Evolutionary conservation across 2,329 filamentous ascomycete species (phyloP).

Genomic region (Gliomastix tumulicola): DNA sequence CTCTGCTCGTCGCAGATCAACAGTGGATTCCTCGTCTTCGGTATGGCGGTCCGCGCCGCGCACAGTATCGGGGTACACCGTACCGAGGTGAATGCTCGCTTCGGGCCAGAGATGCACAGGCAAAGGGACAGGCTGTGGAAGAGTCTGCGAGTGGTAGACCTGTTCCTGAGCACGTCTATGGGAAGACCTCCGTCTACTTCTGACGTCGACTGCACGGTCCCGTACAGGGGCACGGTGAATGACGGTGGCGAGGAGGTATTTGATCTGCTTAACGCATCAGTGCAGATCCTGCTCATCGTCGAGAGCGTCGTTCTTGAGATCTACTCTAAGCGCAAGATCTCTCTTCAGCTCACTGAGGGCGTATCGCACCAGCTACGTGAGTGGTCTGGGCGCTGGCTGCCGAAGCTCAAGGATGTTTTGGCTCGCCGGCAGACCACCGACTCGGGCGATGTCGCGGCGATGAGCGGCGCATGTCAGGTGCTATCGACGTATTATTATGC

Average conservation of each 20-base stretch:
- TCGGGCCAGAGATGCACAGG: conserved; percentile 32
- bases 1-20: conserved; percentile 48
- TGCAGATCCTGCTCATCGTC: conserved; percentile 43
- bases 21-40: conserved; percentile 46
- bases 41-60: conserved; percentile 42
- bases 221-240: conserved; percentile 28
- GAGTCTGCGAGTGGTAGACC: conserved; percentile 42
- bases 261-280: conserved; percentile 42
- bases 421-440: too few relatives aligned
- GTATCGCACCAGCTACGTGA: conserved; percentile 44
- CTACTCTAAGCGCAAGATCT: conserved; percentile 46
- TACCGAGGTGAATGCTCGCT: conserved; percentile 45
- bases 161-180: conserved; percentile 47
- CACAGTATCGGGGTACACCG: conserved; percentile 47
- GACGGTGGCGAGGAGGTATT: conserved; percentile 26
- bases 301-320: conserved; percentile 44
- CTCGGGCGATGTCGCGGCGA: conserved; percentile 20
- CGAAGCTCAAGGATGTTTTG: conserved; percentile 31
- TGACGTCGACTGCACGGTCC: conserved; percentile 46
- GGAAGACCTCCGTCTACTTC: conserved; percentile 46
- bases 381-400: conserved; percentile 43
- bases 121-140: conserved; percentile 47
- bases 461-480: conserved; percentile 40
- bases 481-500: conserved; percentile 48
- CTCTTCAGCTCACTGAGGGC: conserved; percentile 43